phyloP scores from a whole-genome alignment of 331 rosid species.

The Malus hybrid region DNA sequence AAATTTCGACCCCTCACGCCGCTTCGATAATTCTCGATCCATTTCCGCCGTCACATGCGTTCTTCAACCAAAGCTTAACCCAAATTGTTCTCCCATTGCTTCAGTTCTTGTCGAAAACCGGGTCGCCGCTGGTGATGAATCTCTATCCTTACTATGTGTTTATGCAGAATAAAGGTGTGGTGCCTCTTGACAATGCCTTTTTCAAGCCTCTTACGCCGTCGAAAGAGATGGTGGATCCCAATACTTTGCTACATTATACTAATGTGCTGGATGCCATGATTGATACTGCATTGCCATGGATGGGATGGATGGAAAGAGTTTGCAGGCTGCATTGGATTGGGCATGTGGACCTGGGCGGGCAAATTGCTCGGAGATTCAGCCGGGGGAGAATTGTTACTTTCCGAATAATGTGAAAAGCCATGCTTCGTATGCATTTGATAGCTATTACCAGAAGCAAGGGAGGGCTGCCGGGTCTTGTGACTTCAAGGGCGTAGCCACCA shows the following conservation, averaged over 20 bases:
- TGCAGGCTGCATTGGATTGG: conserved; percentile 94
- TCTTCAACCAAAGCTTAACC: conserved; percentile 57
- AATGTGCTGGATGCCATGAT: conserved; percentile 81
- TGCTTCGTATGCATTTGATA: conserved; percentile 87
- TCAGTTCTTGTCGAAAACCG: conserved; percentile 50
- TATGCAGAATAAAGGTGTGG: conserved; percentile 67
- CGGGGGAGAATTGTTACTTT: conserved; percentile 66
- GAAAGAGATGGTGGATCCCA: conserved; percentile 86
- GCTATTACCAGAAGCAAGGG: conserved; percentile 68
- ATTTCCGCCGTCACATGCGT: conserved; percentile 88
- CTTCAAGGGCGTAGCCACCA: conserved; percentile 71
- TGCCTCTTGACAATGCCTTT: conserved; percentile 62
- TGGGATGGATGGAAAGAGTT: conserved; percentile 51
- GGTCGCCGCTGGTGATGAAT: conserved; percentile 75
- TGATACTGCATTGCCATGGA: conserved; percentile 68
- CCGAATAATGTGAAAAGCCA: conserved; percentile 76
- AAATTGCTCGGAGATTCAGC: conserved; percentile 79
- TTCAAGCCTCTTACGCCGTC: conserved; percentile 72
- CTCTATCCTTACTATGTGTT: conserved; percentile 81
- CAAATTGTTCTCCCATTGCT: conserved; percentile 43
- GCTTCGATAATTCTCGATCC: conserved; percentile 59
- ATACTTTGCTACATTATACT: conserved; percentile 79
- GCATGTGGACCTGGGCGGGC: conserved; percentile 76
- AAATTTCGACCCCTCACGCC: conserved; percentile 67
- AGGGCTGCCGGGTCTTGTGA: conserved; percentile 67